These are phyloP conservation scores for Rutidosis leptorrhynchoides DNA, from an alignment of 129 eudicot species.

Conservation along the genomic window DNA sequence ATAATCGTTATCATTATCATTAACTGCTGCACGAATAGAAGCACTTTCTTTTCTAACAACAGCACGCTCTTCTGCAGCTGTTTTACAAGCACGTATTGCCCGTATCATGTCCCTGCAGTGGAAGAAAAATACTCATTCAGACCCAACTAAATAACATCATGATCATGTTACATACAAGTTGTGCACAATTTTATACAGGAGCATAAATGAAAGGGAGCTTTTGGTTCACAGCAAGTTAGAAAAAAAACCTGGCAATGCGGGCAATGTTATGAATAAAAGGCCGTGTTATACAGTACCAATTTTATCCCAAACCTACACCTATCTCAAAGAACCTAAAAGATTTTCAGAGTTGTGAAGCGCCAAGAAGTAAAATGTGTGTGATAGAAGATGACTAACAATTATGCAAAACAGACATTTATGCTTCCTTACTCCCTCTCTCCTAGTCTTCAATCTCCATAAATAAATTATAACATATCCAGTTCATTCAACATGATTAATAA, in stretches of 20 bases:
- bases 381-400: neutral
- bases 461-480: neutral
- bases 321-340: neutral
- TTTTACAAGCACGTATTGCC: conserved; percentile 99
- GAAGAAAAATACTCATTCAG: conserved; percentile 17
- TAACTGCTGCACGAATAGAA: conserved; percentile 89
- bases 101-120: conserved; percentile 98
- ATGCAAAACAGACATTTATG: neutral
- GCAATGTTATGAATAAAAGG: neutral
- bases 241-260: neutral
- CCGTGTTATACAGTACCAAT: neutral
- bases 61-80: conserved; percentile 99
- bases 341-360: neutral
- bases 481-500: neutral
- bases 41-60: conserved; percentile 99
- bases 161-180: conserved; percentile 7
- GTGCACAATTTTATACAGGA: neutral
- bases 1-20: conserved; percentile 87
- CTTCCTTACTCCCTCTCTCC: neutral
- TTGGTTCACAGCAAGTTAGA: neutral
- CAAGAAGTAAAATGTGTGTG: neutral
- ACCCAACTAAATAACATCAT: conserved; percentile 25
- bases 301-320: neutral
- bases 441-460: neutral
- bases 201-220: neutral